Percentiles rank a stretch among this genome's conserved stretches.
phyloP scores from a whole-genome alignment of 2,329 filamentous ascomycete genomes.

The Exophiala lecanii-corni region DNA sequence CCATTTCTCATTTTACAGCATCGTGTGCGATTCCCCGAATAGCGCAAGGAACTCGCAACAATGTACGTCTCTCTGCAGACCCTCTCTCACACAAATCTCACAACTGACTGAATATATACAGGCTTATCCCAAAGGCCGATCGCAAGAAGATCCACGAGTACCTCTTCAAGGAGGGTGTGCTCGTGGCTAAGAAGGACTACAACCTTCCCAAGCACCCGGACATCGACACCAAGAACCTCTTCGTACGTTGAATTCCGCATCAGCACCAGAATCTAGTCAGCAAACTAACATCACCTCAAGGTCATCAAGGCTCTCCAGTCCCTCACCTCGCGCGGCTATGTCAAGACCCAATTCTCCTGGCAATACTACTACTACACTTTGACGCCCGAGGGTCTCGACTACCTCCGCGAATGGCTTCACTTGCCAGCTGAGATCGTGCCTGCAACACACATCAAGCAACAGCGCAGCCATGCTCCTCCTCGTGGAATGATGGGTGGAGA shows the following conservation, averaged over 20 bases:
- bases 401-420: slow-evolving; percentile 99
- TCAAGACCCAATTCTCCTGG: slow-evolving; percentile 99
- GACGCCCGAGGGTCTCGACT: slow-evolving; percentile 98
- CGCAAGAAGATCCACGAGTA: slow-evolving; percentile 99
- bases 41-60: slow-evolving; percentile 48
- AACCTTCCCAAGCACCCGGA: slow-evolving; percentile 96
- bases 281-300: slow-evolving; percentile 31
- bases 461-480: slow-evolving; percentile 95
- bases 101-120: slow-evolving; percentile 35
- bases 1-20: slow-evolving; percentile 26
- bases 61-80: slow-evolving; percentile 21
- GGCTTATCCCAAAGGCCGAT: slow-evolving; percentile 99
- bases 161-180: slow-evolving; percentile 88
- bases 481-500: slow-evolving; percentile 93
- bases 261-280: not conserved
- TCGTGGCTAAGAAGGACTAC: slow-evolving; percentile 99
- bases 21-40: slow-evolving; percentile 53
- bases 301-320: slow-evolving; percentile 99
- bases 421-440: slow-evolving; percentile 99
- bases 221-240: slow-evolving; percentile 99
- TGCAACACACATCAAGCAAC: slow-evolving; percentile 99
- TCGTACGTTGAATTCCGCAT: slow-evolving; percentile 46
- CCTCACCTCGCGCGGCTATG: slow-evolving; percentile 92
- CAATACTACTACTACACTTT: slow-evolving; percentile 99
- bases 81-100: not conserved